Evolutionary conservation across 768 basidiomycete species (phyloP).

Genomic region (Trametes cubensis): DNA sequence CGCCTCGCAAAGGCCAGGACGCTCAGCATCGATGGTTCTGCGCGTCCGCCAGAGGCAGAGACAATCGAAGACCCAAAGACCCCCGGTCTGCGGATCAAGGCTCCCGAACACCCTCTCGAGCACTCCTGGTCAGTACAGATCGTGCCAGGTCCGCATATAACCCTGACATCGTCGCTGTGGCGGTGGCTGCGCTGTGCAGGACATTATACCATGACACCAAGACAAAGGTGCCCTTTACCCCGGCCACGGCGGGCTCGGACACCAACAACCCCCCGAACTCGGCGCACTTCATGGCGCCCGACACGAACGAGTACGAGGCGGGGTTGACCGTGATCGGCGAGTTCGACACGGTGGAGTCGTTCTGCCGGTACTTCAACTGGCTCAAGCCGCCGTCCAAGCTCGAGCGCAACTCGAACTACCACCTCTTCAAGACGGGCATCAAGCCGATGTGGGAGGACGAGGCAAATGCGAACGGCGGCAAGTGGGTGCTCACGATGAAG

Average conservation of each 20-base stretch:
- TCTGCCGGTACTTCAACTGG: constrained; percentile 94
- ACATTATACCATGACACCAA: constrained; percentile 91
- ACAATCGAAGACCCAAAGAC: constrained; percentile 85
- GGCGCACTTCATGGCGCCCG: constrained; percentile 48
- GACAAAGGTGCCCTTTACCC: constrained; percentile 63
- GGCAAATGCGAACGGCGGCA: constrained; percentile 89
- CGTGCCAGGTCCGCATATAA: background rate
- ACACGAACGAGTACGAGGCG: constrained; percentile 80
- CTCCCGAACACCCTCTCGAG: constrained; percentile 82
- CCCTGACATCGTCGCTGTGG: background rate
- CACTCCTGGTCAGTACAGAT: constrained; percentile 68
- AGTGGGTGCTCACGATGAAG: constrained; percentile 95
- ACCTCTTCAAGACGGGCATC: constrained; percentile 92
- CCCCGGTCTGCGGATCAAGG: constrained; percentile 67
- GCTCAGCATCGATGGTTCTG: constrained; percentile 58
- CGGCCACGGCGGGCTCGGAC: constrained; percentile 36
- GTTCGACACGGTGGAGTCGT: constrained; percentile 87
- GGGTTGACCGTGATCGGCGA: constrained; percentile 85
- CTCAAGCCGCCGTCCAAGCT: constrained; percentile 88
- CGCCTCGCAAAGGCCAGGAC: constrained; percentile 71
- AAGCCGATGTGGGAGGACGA: constrained; percentile 98
- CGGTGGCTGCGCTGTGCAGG: constrained; percentile 46
- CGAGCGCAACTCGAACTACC: constrained; percentile 90
- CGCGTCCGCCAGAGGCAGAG: constrained; percentile 75
- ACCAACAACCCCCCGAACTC: constrained; percentile 21